Evolutionary conservation across 257 asterid genomes (phyloP).

Genomic region (Ilex aquifolium): DNA sequence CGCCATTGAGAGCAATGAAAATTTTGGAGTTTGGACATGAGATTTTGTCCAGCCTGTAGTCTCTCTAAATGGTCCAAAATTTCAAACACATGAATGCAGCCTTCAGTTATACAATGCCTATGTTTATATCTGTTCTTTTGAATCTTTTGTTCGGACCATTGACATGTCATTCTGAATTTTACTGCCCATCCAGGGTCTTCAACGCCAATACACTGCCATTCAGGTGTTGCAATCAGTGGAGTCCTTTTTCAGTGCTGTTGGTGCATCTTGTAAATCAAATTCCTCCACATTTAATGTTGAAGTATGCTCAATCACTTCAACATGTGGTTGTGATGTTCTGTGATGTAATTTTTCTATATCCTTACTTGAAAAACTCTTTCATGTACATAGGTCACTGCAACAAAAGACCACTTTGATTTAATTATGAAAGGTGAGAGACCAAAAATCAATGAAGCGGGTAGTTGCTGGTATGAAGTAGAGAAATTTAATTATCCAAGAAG

Average conservation of each 20-base stretch:
- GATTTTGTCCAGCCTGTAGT: too few relatives aligned
- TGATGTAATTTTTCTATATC: slow-evolving; percentile 2
- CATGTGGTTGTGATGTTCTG: neutral
- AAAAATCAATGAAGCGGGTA: slow-evolving; percentile 10
- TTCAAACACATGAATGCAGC: too few relatives aligned
- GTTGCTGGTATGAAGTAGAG: slow-evolving; percentile 18
- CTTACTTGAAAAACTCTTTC: slow-evolving; percentile 8
- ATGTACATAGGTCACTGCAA: slow-evolving; percentile 31
- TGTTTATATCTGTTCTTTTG: neutral
- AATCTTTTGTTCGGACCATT: neutral
- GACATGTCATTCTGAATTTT: neutral
- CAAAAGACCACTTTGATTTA: slow-evolving; percentile 44
- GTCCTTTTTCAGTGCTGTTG: slow-evolving; percentile 45
- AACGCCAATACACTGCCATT: slow-evolving; percentile 57
- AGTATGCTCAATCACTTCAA: slow-evolving; percentile 35
- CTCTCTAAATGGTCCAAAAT: too few relatives aligned
- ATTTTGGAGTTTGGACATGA: too few relatives aligned
- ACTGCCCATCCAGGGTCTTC: slow-evolving; percentile 56
- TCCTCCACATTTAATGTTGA: slow-evolving; percentile 48
- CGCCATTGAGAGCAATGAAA: too few relatives aligned
- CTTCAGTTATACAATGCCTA: too few relatives aligned
- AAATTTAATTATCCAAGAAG: slow-evolving; percentile 17
- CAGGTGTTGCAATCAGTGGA: slow-evolving; percentile 69
- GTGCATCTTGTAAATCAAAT: slow-evolving; percentile 64
- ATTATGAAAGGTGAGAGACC: slow-evolving; percentile 31